Evolutionary conservation across 2,329 filamentous ascomycete genomes (phyloP), one percentile per base, ranked within the genome.

Genomic region (Colletotrichum orbiculare): DNA sequence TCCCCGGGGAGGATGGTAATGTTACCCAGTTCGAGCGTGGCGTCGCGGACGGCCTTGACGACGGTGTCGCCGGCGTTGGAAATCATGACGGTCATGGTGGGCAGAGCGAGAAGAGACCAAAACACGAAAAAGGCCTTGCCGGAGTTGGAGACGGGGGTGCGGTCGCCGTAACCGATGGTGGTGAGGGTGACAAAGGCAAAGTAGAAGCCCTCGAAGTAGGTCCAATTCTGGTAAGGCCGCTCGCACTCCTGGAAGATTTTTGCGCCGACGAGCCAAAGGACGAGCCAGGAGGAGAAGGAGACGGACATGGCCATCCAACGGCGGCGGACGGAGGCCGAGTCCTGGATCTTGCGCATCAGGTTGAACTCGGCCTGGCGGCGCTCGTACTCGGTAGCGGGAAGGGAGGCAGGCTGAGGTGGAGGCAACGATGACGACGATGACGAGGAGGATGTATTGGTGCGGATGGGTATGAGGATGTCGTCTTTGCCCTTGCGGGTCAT

Each of bases 81-180:
- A 68, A 96, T 91, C 11, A 97, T 84, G 15, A 97, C 89, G 0
- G 94, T 97, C 85, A 94, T 94, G 2, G 92, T 94, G 0, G 94
- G 94, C 3, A 97, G 83, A 0, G 94, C 93, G 34, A 97, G 84
- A 1, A 97, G 76, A 12, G 90, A 92, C 94, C 94, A 97, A 60
- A 97, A 89, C n/a, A 97, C 92, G 71, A 97, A 97, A 75, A 97
- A 97, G 0, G 92, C 88, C 59, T 92, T 89, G 1, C 92, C 93
- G 0, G 89, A 85, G 68, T 94, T 94, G 2, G 90, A 92, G n/a
- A 88, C 81, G 0, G 93, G 93, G 1, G 89, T 88, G 6, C 90
- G 76, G 69, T 97, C 93, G 4, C 94, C 94, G 71, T 97, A 97
- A 1, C 94, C 94, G 42, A 97, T 92, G 0, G 94, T 97, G 2